These are phyloP conservation scores for Nicotiana noctiflora DNA, from an alignment of 257 asterid species.

Conservation along the genomic window DNA sequence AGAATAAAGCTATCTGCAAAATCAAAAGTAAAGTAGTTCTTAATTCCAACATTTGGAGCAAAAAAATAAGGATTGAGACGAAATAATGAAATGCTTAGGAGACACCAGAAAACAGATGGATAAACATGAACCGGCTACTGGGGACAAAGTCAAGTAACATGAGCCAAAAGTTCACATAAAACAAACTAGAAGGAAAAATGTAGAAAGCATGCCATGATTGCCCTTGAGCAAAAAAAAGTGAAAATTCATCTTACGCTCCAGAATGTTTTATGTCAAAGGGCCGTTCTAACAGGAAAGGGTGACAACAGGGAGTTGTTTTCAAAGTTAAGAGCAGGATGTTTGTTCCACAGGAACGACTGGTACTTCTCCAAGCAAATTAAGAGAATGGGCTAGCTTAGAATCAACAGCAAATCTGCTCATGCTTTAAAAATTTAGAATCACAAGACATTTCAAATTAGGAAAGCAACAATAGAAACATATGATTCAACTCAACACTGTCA, in stretches of 20 bases:
- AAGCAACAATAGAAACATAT: background rate
- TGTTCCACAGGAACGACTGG: background rate
- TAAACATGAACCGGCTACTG: background rate
- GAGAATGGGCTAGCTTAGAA: background rate
- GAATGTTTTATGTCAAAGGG: background rate
- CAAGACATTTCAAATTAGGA: background rate
- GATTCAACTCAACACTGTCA: background rate
- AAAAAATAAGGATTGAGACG: background rate
- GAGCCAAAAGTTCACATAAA: background rate
- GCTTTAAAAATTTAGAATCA: background rate
- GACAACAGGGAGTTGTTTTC: background rate
- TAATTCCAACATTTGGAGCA: background rate
- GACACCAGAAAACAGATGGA: background rate
- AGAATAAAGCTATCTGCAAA: constrained; percentile 79
- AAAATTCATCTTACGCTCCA: background rate
- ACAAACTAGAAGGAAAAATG: background rate
- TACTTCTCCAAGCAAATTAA: background rate
- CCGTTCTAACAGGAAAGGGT: background rate
- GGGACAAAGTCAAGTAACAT: background rate
- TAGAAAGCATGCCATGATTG: background rate
- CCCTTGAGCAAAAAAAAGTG: background rate
- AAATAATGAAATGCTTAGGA: background rate
- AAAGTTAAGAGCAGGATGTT: background rate
- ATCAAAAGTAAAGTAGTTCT: constrained; percentile 13
- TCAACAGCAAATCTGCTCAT: constrained; percentile 1